Conservation (phyloP, 2,329 filamentous ascomycete genomes). For the Macrophomina pseudophaseolina region DNA sequence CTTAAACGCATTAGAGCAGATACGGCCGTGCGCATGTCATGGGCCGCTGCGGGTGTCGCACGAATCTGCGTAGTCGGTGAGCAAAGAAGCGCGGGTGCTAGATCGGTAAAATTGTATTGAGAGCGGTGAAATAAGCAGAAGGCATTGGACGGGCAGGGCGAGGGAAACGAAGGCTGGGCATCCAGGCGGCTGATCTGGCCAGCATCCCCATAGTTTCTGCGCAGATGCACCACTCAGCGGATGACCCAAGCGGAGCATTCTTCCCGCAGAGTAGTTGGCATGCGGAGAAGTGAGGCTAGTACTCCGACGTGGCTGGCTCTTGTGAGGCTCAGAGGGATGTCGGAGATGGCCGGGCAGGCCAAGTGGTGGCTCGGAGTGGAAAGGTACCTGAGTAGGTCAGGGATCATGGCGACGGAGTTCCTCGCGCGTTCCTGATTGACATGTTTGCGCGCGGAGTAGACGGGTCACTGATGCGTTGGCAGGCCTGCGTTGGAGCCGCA, state of each 20-base stretch:
- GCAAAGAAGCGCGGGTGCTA: not conserved
- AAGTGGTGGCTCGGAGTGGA: not conserved
- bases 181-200: slow-evolving; percentile 12
- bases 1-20: not conserved
- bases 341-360: not conserved
- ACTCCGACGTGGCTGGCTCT: slow-evolving; percentile 16
- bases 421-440: slow-evolving; percentile 11
- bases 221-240: slow-evolving; percentile 3
- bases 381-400: slow-evolving; percentile 19
- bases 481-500: slow-evolving; percentile 22
- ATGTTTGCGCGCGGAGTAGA: slow-evolving; percentile 15
- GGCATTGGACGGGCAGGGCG: not conserved
- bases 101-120: not conserved
- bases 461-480: slow-evolving; percentile 21
- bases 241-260: not conserved
- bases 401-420: not conserved
- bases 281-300: slow-evolving; percentile 14
- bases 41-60: not conserved
- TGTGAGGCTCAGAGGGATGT: not conserved
- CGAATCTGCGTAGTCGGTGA: not conserved
- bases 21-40: slow-evolving; percentile 1
- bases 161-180: not conserved
- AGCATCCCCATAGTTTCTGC: not conserved
- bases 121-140: not conserved
- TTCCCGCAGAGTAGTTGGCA: slow-evolving; percentile 17